Evolutionary conservation across 2,329 filamentous ascomycete genomes (phyloP), one percentile per base, ranked within the genome.

Genomic region (Penicillium fuscoglaucum): DNA sequence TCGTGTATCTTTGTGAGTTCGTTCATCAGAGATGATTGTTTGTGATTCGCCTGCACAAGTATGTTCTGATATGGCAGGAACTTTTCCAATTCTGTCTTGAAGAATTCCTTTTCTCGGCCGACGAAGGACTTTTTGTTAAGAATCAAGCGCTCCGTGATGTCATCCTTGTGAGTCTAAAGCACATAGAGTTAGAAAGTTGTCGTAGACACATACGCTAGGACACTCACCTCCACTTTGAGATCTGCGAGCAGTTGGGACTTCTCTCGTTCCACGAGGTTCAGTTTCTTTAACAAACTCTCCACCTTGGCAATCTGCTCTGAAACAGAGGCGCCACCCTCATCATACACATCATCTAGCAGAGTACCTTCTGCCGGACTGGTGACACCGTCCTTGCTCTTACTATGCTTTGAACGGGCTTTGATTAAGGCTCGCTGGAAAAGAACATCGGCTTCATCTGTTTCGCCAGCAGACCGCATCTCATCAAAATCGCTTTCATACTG

Each of bases 111-210:
- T 74, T 99, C 95, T 69, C 95, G 93, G 70, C 91, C 96, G 21
- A 91, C 84, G 69, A 98, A 93, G 1, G 91, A 89, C 77, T 98
- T 99, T 74, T 98, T 98, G 82, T 99, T 99, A 59, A 99, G 80
- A 56, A 99, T 99, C 60, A 99, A 82, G 13, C 98, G 93, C 70
- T 96, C 95, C 6, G 93, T 97, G 63, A 99, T 99, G 70, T 99
- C 96, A 70, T 99, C 96, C 65, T 90, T 91, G 76, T 96, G 93
- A 53, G 93, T 89, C 93, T 97, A 47, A 12, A 44, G 15, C 13
- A 33, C 1, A 46, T 2, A 19, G 12, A 24, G 41, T 66, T 39
- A 66, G 58, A 24, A 26, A 3, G 13, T 40, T 17, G 19, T 8
- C 12, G 13, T 40, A 3, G n/a, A 19, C 6, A n/a, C 4, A 44